Base-by-base conservation (phyloP, 2,329 filamentous ascomycete species). In the Apiospora aurea region DNA sequence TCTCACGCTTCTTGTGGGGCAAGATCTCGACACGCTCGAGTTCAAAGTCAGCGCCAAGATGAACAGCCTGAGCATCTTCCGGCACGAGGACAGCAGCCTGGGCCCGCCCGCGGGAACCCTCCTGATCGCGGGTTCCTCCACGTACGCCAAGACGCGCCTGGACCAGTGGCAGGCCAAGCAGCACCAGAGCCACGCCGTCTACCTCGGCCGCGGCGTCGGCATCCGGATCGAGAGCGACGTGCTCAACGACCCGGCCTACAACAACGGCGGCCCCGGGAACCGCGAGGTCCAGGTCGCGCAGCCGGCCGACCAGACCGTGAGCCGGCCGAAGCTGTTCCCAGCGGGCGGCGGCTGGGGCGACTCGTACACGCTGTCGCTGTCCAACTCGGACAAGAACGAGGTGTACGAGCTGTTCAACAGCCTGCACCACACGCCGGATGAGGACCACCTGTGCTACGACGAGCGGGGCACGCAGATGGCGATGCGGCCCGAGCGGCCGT, bases 161-260 rank as follows among this genome's bases (percentile, higher is more conserved):
- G 71, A 72, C 38, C 57, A 51, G 18, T 72, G 71, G 71, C 67
- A 70, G 7, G 68, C 51, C 68, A 72, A 70, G 68, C 29, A 70
- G 21, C 71, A 72, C 57, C 68, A 47, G 51, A 69, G 41, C 51
- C 71, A 72, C 49, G 68, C 68, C 68, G 51, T 72, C 67, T 72
- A 72, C 46, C 41, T 72, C 21, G 71, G 71, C 71, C 47, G 61
- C 16, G 71, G 71, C 11, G 71, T 72, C 43, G 53, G 71, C 53
- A 72, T 72, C 71, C 49, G 57, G 53, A 61, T 72, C 67, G 71
- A 70, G 38, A 51, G 26, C 53, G 69, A 70, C 34, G 69, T 49
- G 16, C 41, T 70, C 16, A 64, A 47, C 44, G 53, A 29, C 26
- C 16, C 69, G 16, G 53, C 29, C 16, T 38, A n/a, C 34, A 64